phyloP scores from a whole-genome alignment of 202 grass and related monocot genomes.

The Setaria italica region DNA sequence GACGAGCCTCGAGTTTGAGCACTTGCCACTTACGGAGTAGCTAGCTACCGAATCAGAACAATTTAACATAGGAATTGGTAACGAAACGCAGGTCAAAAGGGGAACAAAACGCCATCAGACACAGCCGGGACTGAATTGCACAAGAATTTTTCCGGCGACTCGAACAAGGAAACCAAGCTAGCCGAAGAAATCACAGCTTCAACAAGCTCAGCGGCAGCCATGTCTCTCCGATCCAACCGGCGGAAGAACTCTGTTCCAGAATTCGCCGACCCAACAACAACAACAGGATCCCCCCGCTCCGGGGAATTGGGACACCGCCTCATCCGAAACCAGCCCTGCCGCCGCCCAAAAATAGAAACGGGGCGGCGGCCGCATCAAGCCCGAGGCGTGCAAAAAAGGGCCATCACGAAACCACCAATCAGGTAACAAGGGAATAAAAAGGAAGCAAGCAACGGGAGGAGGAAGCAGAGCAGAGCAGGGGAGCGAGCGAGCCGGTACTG shows the following conservation, averaged over 20 bases:
- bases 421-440: constrained; percentile 30
- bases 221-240: neutral
- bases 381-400: constrained; percentile 33
- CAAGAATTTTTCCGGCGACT: neutral
- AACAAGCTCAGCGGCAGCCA: neutral
- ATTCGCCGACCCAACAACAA: neutral
- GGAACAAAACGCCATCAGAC: neutral
- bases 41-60: neutral
- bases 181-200: neutral
- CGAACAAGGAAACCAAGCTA: neutral
- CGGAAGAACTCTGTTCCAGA: neutral
- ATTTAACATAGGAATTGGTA: neutral
- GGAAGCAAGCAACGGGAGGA: neutral
- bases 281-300: constrained; percentile 11
- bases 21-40: too few relatives aligned
- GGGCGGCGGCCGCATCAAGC: constrained; percentile 37
- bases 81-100: neutral
- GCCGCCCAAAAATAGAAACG: constrained; percentile 43
- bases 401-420: constrained; percentile 46
- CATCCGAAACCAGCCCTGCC: constrained; percentile 20
- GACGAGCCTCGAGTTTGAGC: neutral
- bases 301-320: constrained; percentile 31
- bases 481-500: constrained; percentile 20
- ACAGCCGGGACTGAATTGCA: neutral
- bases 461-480: neutral